Base-by-base conservation (phyloP, 1,284 basidiomycete genomes). In the Schizopora paradoxa region DNA sequence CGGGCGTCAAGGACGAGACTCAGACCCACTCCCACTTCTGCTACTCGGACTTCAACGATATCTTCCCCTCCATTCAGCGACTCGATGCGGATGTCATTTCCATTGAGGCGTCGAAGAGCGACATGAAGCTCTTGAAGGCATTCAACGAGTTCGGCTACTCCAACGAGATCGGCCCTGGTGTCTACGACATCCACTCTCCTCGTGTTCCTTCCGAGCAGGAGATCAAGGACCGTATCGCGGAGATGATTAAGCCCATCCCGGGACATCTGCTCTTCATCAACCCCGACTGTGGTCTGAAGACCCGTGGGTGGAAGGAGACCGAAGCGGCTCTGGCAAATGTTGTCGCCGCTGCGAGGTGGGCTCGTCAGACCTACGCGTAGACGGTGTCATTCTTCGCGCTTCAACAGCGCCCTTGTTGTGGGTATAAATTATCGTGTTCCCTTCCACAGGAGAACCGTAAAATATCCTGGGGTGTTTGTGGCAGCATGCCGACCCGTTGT, bases 61-160 rank as follows among this genome's bases (percentile, higher is more conserved):
- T 98, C 73, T 98, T 97, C 89, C 82, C 90, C 46, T 94, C 91
- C 59, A 97, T 99, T 67, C 87, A 96, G 69, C 85, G 88, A 58
- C 87, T 99, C 53, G 96, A 99, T 63, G 94, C 95, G 58, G 96
- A 99, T 69, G 93, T 98, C 69, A 98, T 99, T 74, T 97, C 93
- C 45, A 97, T 99, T 64, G 95, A 98, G 73, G 93, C 94, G 51
- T 94, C 91, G 55, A 96, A 96, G 86, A 87, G 85, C 61, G 92
- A 95, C 77, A 86, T 96, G 82, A 98, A 99, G 77, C 80, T 99
- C 53, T 77, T 99, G 61, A 80, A 86, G 55, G 92, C 92, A 60
- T 99, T 99, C 87, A 85, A 91, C 77, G 76, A 88, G 56, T 90
- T 91, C 69, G 89, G 91, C 47, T 99, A 99, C 79, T 90, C 91